Evolutionary conservation across 2,329 filamentous ascomycete species (phyloP).

Genomic region (Cytospora mali): DNA sequence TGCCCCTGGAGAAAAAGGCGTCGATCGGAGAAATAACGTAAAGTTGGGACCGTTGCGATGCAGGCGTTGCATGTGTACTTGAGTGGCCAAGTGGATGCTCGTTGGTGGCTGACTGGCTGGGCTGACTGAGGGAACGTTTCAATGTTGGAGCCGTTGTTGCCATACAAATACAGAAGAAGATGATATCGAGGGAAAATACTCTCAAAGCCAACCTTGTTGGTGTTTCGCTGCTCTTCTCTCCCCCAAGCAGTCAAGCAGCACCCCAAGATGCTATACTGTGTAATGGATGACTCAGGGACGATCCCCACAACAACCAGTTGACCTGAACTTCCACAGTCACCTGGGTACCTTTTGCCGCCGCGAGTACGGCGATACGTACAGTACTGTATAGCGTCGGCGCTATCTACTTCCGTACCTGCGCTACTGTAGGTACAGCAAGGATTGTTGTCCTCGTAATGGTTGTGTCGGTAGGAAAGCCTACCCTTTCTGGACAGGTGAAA

Average conservation of each 20-base stretch:
- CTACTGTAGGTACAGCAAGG: conserved; percentile 5
- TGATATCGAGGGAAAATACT: background rate
- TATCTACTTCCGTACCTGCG: conserved; percentile 10
- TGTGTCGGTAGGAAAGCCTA: background rate
- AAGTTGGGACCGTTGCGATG: conserved; percentile 12
- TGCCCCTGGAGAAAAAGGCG: background rate
- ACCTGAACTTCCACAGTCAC: too few species aligned
- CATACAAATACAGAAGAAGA: background rate
- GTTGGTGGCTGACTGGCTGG: too few species aligned
- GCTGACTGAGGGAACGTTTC: background rate
- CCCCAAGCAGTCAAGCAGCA: too few species aligned
- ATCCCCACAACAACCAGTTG: too few species aligned
- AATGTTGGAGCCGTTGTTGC: too few species aligned
- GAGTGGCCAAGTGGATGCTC: background rate
- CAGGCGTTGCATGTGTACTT: conserved; percentile 1
- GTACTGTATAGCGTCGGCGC: background rate
- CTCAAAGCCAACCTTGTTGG: conserved; percentile 5
- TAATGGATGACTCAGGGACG: too few species aligned
- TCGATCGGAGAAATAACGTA: conserved; percentile 1
- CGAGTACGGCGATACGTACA: background rate
- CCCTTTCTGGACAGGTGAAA: conserved; percentile 17
- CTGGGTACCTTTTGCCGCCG: too few species aligned
- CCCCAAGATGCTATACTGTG: too few species aligned
- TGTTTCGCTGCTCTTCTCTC: too few species aligned
- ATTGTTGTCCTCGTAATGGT: background rate